These are phyloP conservation scores for Tulasnella sp. DNA, from an alignment of 768 basidiomycete species.

Conservation along the genomic window DNA sequence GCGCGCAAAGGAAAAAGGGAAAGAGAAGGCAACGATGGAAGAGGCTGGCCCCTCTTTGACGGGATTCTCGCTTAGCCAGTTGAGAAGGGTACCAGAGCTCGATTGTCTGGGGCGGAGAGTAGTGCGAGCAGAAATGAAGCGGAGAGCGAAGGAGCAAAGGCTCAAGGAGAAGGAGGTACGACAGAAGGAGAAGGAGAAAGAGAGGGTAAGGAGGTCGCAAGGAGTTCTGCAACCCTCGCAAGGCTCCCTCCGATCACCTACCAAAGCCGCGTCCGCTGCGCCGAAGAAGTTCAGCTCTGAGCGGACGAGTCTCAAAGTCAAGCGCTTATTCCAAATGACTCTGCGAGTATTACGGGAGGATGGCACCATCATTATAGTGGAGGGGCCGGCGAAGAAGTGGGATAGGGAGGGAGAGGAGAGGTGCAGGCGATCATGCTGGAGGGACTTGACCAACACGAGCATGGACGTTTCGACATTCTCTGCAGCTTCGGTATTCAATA, in stretches of 20 bases:
- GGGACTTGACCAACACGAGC: slow-evolving; percentile 42
- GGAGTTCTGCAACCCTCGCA: slow-evolving; percentile 11
- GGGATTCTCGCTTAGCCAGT: slow-evolving; percentile 73
- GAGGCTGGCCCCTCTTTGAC: slow-evolving; percentile 23
- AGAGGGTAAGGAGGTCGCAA: slow-evolving; percentile 7
- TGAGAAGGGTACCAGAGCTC: slow-evolving; percentile 77
- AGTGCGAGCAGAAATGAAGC: slow-evolving; percentile 61
- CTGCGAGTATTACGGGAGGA: slow-evolving; percentile 67
- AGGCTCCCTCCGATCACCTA: neutral
- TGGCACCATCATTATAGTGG: slow-evolving; percentile 75
- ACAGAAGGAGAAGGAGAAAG: slow-evolving; percentile 33
- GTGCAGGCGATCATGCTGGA: slow-evolving; percentile 53
- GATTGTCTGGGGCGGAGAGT: slow-evolving; percentile 65
- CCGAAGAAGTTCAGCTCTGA: slow-evolving; percentile 30
- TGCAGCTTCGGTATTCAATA: slow-evolving; percentile 41
- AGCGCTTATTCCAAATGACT: slow-evolving; percentile 69
- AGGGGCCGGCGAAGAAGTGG: slow-evolving; percentile 57
- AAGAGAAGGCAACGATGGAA: neutral
- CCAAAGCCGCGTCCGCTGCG: neutral
- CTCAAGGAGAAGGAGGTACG: slow-evolving; percentile 42
- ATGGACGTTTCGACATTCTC: slow-evolving; percentile 42
- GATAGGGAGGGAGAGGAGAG: slow-evolving; percentile 34
- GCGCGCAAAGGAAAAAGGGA: neutral
- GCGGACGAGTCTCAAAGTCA: slow-evolving; percentile 52
- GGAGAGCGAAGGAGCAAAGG: slow-evolving; percentile 56